Percentiles rank a stretch among this genome's conserved stretches.
These are phyloP conservation scores for Cicer arietinum DNA, from an alignment of 306 rosid genomes.

Conservation along the genomic window DNA sequence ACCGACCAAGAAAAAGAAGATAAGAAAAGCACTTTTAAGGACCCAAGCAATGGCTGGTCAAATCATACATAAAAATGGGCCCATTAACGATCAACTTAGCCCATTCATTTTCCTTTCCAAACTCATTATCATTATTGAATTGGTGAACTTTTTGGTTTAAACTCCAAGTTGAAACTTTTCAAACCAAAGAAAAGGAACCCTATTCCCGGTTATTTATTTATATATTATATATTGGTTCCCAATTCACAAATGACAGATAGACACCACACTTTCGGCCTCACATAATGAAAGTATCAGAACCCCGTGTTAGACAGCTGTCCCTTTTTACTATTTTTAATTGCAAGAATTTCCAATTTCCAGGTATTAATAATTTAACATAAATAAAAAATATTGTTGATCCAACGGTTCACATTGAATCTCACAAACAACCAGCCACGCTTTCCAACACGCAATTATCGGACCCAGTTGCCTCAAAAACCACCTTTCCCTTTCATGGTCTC, in stretches of 20 bases:
- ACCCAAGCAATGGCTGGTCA: constrained; percentile 19
- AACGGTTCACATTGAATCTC: constrained; percentile 55
- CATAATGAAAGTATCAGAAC: constrained; percentile 40
- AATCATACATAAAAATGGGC: constrained; percentile 31
- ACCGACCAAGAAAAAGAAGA: constrained; percentile 31
- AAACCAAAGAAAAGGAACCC: constrained; percentile 41
- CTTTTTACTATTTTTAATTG: not conserved
- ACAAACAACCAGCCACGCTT: constrained; percentile 39
- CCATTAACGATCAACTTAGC: constrained; percentile 28
- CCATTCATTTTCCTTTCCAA: constrained; percentile 38
- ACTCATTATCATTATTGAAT: not conserved
- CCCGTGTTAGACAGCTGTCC: constrained; percentile 61
- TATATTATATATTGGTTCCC: too few relatives aligned
- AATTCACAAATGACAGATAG: constrained; percentile 18
- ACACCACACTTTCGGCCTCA: constrained; percentile 39
- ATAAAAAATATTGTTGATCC: constrained; percentile 39
- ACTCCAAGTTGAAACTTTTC: constrained; percentile 41
- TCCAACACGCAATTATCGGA: constrained; percentile 68
- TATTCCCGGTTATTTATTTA: constrained; percentile 14
- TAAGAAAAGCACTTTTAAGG: constrained; percentile 32
- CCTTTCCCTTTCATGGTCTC: constrained; percentile 46
- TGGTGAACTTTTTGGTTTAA: constrained; percentile 21
- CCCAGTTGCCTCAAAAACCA: constrained; percentile 47
- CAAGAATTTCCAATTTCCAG: not conserved
- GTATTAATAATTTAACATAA: not conserved